Evolutionary conservation across 768 basidiomycete species (phyloP), one percentile per base, ranked within the genome.

Genomic region (Suillus decipiens): DNA sequence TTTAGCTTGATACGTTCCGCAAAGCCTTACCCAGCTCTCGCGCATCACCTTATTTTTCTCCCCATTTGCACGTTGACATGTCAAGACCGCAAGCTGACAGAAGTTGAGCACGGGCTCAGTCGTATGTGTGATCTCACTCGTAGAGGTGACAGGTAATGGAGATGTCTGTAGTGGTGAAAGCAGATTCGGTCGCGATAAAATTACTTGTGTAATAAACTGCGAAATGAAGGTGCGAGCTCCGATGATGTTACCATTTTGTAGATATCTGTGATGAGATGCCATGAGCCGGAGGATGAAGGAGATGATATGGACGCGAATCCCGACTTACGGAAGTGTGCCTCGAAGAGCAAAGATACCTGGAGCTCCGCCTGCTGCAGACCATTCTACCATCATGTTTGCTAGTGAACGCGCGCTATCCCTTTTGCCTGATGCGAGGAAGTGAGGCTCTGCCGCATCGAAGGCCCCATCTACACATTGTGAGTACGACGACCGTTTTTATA

Each of bases 181-280:
- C 62, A 81, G 64, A 45, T 77, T 72, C 12, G 82, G 79, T 61
- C 83, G 73, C 19, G 80, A 75, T 22, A 81, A 71, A 53, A 89
- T 79, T 7, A 92, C 77, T 62, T 85, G 84, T 57, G 88, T 81
- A 55, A 89, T 81, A 73, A 91, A 94, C 56, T 88, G 85, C n/a
- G 83, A 80, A 72, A 96, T 88, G 81, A 98, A 97, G n/a, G 90
- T 86, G n/a, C 87, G 86, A 4, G 96, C 93, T 5, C 92, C 92
- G n/a, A 94, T 86, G 70, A 99, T 89, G 66, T 95, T 95, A 17
- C 93, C 93, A 60, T 94, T 92, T 65, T 84, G 84, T 28, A 95
- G 80, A 70, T 92, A 92, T 62, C 91, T 93, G 69, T 17, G 22
- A 41, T 45, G 56, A 37, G 60, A 62, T 34, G 55, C 31, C 24